Base-by-base conservation (phyloP, 352 stramenopile species). In the Pythium folliculosum region DNA sequence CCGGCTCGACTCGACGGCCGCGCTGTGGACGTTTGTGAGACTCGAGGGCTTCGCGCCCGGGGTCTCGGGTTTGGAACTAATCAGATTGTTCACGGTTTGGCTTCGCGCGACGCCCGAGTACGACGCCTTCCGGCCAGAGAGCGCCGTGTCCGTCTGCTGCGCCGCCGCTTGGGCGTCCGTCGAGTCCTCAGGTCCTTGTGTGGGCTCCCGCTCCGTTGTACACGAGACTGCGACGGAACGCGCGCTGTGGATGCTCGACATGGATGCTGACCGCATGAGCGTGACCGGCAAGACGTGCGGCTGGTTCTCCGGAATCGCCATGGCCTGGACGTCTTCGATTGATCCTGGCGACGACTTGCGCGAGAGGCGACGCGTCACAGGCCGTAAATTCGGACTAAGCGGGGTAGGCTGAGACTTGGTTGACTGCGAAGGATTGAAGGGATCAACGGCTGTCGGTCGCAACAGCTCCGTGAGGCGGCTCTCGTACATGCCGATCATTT, bases 251-350 rank as follows among this genome's bases (percentile, higher is more conserved):
- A 67, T 37, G 16, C 32, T 60, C 5, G 38, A 59, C 49, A 67
- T 61, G 38, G 61, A 62, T 6, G 52, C 40, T 0, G 51, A 68
- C 3, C 51, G 51, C 21, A 55, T 6, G 19, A 56, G 43, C 5
- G 22, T 32, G 9, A 51, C 21, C 27, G 63, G 45, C 13, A 22
- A 17, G 32, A 69, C 53, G 21, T 32, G 54, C 32, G 43, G 30
- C 16, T 64, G 40, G 35, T 58, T 38, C 51, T 61, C 38, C 5
- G 61, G 48, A 49, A 57, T 66, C 10, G 32, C 59, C 48, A n/a
- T 32, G 19, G 38, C 38, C 22, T 59, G 60, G n/a, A 52, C 16
- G 17, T 52, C 48, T 13, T 66, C 23, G 48, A 58, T 52, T 3
- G 25, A 30, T 8, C 22, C 47, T 5, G 35, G 43, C 9, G 52